These are phyloP conservation scores for Bipolaris zeicola DNA, from an alignment of 2,329 filamentous ascomycete species.

Conservation along the genomic window DNA sequence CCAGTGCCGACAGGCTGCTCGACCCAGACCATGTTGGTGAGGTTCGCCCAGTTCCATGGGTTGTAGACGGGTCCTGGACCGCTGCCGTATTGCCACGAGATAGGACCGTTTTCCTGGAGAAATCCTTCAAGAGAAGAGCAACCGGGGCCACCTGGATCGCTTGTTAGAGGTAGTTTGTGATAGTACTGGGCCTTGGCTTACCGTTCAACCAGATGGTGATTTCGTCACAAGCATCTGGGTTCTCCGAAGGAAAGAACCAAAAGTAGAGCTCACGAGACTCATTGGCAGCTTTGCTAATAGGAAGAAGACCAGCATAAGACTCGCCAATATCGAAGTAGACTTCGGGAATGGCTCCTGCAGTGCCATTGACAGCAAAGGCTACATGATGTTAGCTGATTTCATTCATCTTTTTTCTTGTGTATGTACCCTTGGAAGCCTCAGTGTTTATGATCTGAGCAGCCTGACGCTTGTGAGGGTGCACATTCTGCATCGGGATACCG, in stretches of 20 bases:
- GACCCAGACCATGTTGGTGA: conserved; percentile 79
- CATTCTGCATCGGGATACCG: conserved; percentile 23
- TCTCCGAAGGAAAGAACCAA: conserved; percentile 62
- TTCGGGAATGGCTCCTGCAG: conserved; percentile 53
- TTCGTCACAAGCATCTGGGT: conserved; percentile 55
- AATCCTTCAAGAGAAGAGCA: conserved; percentile 56
- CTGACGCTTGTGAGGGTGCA: conserved; percentile 31
- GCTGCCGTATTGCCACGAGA: conserved; percentile 54
- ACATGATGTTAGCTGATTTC: conserved; percentile 7
- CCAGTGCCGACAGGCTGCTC: conserved; percentile 73
- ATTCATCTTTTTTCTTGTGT: no score
- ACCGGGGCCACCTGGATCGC: conserved; percentile 45
- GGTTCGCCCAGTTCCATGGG: conserved; percentile 52
- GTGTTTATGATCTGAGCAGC: conserved; percentile 47
- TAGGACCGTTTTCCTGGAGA: conserved; percentile 56
- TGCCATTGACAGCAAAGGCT: conserved; percentile 48
- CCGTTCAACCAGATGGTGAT: conserved; percentile 57
- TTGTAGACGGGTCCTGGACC: conserved; percentile 49
- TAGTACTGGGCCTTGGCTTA: neutral
- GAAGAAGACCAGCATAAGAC: conserved; percentile 56
- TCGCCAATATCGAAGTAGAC: conserved; percentile 54
- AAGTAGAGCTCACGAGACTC: conserved; percentile 58
- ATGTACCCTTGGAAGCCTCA: conserved; percentile 37
- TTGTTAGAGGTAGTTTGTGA: neutral
- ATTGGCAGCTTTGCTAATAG: conserved; percentile 57